phyloP scores from a whole-genome alignment of 139 green algal species.

The Asterochloris sp. region DNA sequence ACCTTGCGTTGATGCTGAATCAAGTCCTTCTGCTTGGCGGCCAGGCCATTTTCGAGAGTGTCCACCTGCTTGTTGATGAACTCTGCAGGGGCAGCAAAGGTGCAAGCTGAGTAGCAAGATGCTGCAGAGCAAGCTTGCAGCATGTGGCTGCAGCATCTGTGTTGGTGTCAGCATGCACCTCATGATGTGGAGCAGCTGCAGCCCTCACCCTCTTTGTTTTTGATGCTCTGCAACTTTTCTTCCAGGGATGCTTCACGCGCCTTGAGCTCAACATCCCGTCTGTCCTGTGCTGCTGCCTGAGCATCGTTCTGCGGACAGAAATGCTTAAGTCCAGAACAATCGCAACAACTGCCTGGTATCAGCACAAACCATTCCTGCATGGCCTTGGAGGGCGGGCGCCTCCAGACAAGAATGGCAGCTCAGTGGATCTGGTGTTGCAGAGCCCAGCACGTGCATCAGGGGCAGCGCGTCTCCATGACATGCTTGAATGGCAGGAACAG shows the following conservation, averaged over 20 bases:
- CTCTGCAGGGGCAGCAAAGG: neutral
- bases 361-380: no score
- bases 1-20: slow-evolving; percentile 7
- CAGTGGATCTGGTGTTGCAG: no score
- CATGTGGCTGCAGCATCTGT: neutral
- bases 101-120: no score
- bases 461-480: no score
- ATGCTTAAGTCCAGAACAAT: no score
- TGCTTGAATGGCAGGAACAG: no score
- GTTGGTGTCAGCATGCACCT: no score
- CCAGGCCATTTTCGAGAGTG: neutral
- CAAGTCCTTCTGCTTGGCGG: neutral
- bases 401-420: no score
- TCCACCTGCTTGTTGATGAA: slow-evolving; percentile 7
- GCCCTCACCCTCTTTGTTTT: slow-evolving; percentile 3
- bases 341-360: no score
- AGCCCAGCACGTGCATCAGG: no score
- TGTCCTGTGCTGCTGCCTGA: slow-evolving; percentile 1
- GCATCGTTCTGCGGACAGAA: neutral
- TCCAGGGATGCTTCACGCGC: neutral
- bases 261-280: slow-evolving; percentile 1
- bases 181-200: neutral
- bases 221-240: neutral
- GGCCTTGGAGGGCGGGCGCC: no score
- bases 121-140: no score